Base-by-base conservation (phyloP, 495 filamentous ascomycete genomes). In the Aspergillus asperescens region DNA sequence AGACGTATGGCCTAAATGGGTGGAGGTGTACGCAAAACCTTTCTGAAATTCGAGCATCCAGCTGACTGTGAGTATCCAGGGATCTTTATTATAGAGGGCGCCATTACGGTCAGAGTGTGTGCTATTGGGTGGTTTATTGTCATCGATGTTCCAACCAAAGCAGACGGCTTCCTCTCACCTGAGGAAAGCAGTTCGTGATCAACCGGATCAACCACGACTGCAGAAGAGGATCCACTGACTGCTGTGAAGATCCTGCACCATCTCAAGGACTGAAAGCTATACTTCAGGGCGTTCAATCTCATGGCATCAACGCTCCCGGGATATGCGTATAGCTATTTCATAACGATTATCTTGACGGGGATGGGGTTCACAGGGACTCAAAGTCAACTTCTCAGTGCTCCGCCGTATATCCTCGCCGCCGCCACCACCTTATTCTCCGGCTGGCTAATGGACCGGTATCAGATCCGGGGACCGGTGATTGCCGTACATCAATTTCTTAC, bases 271-370 rank as follows among this genome's bases (percentile, higher is more conserved):
- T 57, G 54, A 42, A 57, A 52, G 20, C 19, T 57, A 7, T 57
- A 57, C 22, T 42, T 52, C 35, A 52, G 54, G 54, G 54, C 54
- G 0, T 52, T 52, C 27, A 57, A 57, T 44, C 54, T 57, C 48
- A 57, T 57, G 54, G 54, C 48, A 4, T 57, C 54, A 6, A 57
- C 54, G 15, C 42, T 57, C n/a, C 54, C 48, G 1, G 54, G 54
- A n/a, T 57, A 57, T 34, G 54, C 54, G 8, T 57, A 48, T 18
- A 57, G 54, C 42, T 57, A 57, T 32, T 57, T 57, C 48, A 52
- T 48, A 5, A 57, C 48, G 4, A 52, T 57, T 20, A 52, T 52
- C 25, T 22, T 57, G 16, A 52, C 23, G 1, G 48, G 54, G 8
- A 57, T 57, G 54, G 54, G 54, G 7, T 57, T 46, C 37, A 47